Percentiles rank a stretch among this genome's conserved stretches.
These are phyloP conservation scores for Arxiozyma telluris DNA, from an alignment of 1,139 yeast genomes.

Conservation along the genomic window DNA sequence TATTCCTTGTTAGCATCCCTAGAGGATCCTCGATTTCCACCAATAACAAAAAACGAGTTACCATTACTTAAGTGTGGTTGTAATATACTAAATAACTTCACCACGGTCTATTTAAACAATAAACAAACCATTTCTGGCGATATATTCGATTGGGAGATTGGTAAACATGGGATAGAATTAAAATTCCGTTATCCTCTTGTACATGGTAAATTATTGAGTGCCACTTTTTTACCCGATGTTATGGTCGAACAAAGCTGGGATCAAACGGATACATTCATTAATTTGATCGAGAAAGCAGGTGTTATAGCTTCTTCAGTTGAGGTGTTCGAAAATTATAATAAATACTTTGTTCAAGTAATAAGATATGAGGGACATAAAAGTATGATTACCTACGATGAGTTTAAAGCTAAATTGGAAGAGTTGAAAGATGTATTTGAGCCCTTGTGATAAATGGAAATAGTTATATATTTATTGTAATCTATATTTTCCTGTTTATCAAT, in stretches of 20 bases:
- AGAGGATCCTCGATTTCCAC: constrained; percentile 67
- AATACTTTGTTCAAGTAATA: constrained; percentile 26
- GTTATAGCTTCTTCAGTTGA: constrained; percentile 12
- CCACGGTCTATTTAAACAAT: constrained; percentile 16
- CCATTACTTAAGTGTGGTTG: constrained; percentile 36
- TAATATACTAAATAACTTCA: constrained; percentile 24
- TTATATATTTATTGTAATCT: too few species aligned
- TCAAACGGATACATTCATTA: constrained; percentile 56
- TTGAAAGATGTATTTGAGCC: not conserved
- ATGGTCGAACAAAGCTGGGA: constrained; percentile 88
- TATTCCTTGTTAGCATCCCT: constrained; percentile 66
- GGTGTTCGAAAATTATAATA: constrained; percentile 19
- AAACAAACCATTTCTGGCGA: constrained; percentile 15
- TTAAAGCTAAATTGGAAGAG: constrained; percentile 9
- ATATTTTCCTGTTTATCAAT: not conserved
- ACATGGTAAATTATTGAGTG: constrained; percentile 38
- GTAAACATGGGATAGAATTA: constrained; percentile 64
- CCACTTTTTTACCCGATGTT: constrained; percentile 87
- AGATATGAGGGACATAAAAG: constrained; percentile 28
- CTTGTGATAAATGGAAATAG: not conserved
- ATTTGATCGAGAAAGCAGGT: constrained; percentile 62
- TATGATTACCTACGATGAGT: constrained; percentile 19
- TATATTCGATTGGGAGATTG: constrained; percentile 65
- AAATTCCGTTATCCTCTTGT: constrained; percentile 38
- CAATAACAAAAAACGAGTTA: constrained; percentile 54